A percentile compares a stretch with the other conserved stretches of the same genome.
Evolutionary conservation across 345 rosid genomes (phyloP).

Genomic region (Boechera retrofracta): DNA sequence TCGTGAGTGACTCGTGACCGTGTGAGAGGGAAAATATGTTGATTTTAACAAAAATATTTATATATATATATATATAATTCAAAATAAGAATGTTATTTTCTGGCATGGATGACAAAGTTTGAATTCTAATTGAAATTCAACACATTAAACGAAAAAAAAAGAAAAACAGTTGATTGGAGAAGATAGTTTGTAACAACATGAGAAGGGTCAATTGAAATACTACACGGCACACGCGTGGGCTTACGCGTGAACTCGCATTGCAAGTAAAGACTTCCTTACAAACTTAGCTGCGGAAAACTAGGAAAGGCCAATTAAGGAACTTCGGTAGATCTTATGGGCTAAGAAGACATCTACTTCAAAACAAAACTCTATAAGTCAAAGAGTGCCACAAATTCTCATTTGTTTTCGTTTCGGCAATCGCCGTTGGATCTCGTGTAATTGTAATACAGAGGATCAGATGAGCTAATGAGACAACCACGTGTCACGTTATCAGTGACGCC

Average conservation of each 20-base stretch:
- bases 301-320: conserved; percentile 2
- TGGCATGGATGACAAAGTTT: too few species aligned
- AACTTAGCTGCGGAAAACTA: conserved; percentile 31
- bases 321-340: neutral
- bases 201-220: too few species aligned
- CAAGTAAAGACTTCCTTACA: conserved; percentile 11
- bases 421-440: conserved; percentile 40
- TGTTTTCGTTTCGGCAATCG: conserved; percentile 5
- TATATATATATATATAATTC: too few species aligned
- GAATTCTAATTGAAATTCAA: too few species aligned
- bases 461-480: conserved; percentile 26
- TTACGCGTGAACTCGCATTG: conserved; percentile 15
- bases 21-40: neutral
- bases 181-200: too few species aligned
- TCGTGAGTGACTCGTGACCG: neutral
- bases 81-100: too few species aligned
- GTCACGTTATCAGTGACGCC: conserved; percentile 17
- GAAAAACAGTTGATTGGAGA: too few species aligned
- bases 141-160: too few species aligned
- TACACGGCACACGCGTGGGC: neutral
- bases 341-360: neutral
- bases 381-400: conserved; percentile 22
- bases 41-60: too few species aligned
- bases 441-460: neutral
- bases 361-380: conserved; percentile 29